Evolutionary conservation across 345 rosid genomes (phyloP), one percentile per base, ranked within the genome.

Genomic region (Odontarrhena argentea): DNA sequence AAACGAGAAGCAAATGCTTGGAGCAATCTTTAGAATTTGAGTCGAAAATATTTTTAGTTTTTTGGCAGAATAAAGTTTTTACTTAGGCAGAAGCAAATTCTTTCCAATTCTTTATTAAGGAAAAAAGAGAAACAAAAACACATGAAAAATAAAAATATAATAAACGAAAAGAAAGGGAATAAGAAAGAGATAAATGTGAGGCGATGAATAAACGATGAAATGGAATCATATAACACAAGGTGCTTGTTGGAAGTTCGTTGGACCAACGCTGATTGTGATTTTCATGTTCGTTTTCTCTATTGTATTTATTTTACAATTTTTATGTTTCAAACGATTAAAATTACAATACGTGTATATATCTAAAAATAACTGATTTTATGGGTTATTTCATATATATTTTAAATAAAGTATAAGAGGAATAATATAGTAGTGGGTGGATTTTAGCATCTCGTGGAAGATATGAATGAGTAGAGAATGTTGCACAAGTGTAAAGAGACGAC

Each of bases 401-500:
- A 14, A 41, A 48, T 24, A 59, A 73, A 65, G 26, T 65, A 34
- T 58, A 26, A 26, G 47, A 26, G 47, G 56, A 73, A 59, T 59
- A 26, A 7, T 26, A 32, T 13, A 69, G 56, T 59, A 32, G 36
- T 5, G 36, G 66, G 59, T 51, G 70, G 47, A 65, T 59, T 73
- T 73, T 52, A 73, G 76, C 76, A 73, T 73, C 58, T 51, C 66
- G 67, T 73, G 47, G 61, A 65, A 65, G 76, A 73, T 73, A 73
- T 58, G 71, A 60, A 65, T 73, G 76, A 58, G 65, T 50, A 58
- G 55, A 43, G 76, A 73, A 65, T 73, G 64, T 65, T 65, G 65
- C 38, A 28, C 25, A 72, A 42, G 65, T 64, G 60, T 57, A 72
- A 65, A 65, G 76, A 58, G 49, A 65, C 48, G 58, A 72, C 71